phyloP scores from a whole-genome alignment of 2,329 filamentous ascomycete genomes.

The Claviceps digitariae region DNA sequence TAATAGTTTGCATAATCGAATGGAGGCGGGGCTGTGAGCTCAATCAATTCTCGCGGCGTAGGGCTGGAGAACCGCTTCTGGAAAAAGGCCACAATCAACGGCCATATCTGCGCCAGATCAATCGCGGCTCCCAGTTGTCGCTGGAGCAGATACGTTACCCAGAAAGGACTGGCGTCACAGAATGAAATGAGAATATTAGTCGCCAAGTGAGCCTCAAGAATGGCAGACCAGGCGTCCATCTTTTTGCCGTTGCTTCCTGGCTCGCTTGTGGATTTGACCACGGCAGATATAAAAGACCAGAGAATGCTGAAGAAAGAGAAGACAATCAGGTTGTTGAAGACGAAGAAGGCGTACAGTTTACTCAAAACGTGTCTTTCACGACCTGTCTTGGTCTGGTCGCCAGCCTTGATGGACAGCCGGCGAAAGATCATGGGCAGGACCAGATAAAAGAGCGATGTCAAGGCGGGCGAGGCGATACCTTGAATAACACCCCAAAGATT shows the following conservation, averaged over 20 bases:
- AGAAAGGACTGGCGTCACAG: conserved; percentile 76
- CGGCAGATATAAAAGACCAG: conserved; percentile 57
- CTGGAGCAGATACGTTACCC: conserved; percentile 88
- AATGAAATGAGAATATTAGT: conserved; percentile 56
- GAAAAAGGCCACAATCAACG: conserved; percentile 72
- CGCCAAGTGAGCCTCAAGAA: conserved; percentile 51
- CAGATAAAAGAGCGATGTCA: conserved; percentile 80
- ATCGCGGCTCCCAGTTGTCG: conserved; percentile 87
- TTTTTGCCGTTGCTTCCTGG: conserved; percentile 23
- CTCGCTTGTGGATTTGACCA: conserved; percentile 42
- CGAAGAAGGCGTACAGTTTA: conserved; percentile 89
- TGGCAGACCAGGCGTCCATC: conserved; percentile 53
- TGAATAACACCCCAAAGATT: conserved; percentile 76
- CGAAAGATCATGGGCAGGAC: conserved; percentile 85
- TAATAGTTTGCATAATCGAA: conserved; percentile 97
- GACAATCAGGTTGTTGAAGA: conserved; percentile 91
- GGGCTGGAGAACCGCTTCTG: conserved; percentile 73
- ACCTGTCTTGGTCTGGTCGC: conserved; percentile 83
- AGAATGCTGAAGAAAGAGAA: conserved; percentile 84
- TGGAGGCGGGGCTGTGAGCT: conserved; percentile 78
- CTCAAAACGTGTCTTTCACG: conserved; percentile 82
- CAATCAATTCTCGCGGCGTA: conserved; percentile 82
- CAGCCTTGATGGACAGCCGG: conserved; percentile 66
- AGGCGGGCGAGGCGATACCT: conserved; percentile 76
- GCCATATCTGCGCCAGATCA: conserved; percentile 81